Base-by-base conservation (phyloP, 2,329 filamentous ascomycete species). In the Aspergillus sp. region DNA sequence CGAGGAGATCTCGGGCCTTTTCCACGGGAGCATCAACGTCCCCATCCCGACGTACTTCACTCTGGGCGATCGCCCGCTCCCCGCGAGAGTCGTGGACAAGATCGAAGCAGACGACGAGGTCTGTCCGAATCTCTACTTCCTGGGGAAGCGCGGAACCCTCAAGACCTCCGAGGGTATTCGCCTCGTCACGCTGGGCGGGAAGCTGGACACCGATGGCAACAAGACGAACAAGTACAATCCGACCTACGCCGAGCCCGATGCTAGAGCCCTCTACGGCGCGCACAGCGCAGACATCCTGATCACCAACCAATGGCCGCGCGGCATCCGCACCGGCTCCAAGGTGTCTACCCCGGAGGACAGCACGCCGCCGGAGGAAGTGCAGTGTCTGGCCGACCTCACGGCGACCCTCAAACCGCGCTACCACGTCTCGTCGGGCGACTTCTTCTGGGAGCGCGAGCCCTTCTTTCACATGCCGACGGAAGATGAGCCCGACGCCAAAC, bases 31-130 rank as follows among this genome's bases (percentile, higher is more conserved):
- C 8, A 78, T 93, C 32, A 54, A 68, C 14, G 68, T 96, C 4
- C 80, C 88, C 3, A 65, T 96, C 1, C 80, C 88, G 1, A 93
- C 82, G 6, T 98, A 98, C 63, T 98, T 96, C 56, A 85, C 84
- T 2, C 69, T 94, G 39, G 86, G 84, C 45, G 78, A 68, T 24
- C 70, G 70, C 29, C 64, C 79, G n/a, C 68, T 98, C 4, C 91
- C 91, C 0, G 59, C 68, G 3, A 63, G 67, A 17, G 74, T 95
- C 14, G 67, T 82, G 13, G 74, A 82, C 50, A 86, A 78, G 54
- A 71, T 96, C 32, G 73, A 85, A 51, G 72, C 73, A 20, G 75
- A 82, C 41, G 80, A 71, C 41, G 76, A 81, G 49, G 71, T 98
- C 12, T 94, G 86, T 55, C 72, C 80, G n/a, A 96, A 98, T 53